Conservation (phyloP, 768 basidiomycete species). For the Phanerochaete carnosa region DNA sequence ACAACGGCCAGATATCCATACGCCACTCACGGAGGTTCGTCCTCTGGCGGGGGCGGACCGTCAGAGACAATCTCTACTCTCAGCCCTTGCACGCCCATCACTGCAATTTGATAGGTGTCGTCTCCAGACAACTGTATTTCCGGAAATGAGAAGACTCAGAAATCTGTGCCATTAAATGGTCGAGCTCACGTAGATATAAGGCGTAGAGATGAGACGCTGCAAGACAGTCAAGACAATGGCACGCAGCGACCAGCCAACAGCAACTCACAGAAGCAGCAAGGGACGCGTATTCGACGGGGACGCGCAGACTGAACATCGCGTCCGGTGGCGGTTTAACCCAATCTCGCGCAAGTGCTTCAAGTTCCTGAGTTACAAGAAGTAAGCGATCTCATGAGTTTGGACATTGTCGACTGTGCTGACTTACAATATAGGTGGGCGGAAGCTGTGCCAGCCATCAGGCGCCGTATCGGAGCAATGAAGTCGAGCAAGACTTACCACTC, state of each 20-base stretch:
- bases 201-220: constrained; percentile 75
- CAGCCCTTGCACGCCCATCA: constrained; percentile 75
- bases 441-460: constrained; percentile 40
- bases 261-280: constrained; percentile 74
- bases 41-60: constrained; percentile 72
- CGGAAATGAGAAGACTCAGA: constrained; percentile 13
- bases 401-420: constrained; percentile 20
- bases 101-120: constrained; percentile 88
- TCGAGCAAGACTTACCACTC: constrained; percentile 47
- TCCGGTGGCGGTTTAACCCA: constrained; percentile 88
- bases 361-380: constrained; percentile 53
- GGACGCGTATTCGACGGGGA: constrained; percentile 86
- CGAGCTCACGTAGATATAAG: constrained; percentile 73
- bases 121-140: constrained; percentile 68
- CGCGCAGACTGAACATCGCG: constrained; percentile 68
- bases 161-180: constrained; percentile 10
- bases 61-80: constrained; percentile 86
- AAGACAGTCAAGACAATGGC: not conserved
- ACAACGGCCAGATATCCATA: not conserved
- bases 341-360: constrained; percentile 74
- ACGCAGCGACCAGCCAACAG: not conserved
- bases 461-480: constrained; percentile 9
- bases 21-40: constrained; percentile 72
- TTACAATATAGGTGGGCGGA: constrained; percentile 61
- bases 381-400: not conserved